Conservation (phyloP, 169 alveolate genomes). For the Eimeria brunetti region DNA sequence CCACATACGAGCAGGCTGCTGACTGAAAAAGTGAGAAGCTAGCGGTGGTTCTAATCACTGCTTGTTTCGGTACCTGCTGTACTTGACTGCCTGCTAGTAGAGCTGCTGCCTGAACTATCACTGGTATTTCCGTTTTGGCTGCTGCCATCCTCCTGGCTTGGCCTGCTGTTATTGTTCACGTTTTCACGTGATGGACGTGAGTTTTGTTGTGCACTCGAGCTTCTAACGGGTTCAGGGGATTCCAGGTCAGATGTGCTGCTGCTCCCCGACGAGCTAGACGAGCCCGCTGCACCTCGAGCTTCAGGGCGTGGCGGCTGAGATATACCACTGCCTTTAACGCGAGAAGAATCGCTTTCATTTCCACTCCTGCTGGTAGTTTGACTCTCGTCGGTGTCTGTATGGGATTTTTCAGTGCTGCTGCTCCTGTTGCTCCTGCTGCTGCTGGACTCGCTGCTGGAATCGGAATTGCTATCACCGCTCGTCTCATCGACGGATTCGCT, state of each 20-base stretch:
- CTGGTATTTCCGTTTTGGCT: not conserved
- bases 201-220: not conserved
- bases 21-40: not conserved
- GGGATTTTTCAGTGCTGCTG: not conserved
- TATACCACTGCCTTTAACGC: not conserved
- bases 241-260: slow-evolving; percentile 15
- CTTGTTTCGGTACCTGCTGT: not conserved
- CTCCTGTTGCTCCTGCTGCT: slow-evolving; percentile 16
- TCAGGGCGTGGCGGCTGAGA: not conserved
- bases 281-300: not conserved
- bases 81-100: slow-evolving; percentile 26
- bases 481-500: not conserved
- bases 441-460: slow-evolving; percentile 18
- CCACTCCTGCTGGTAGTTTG: not conserved
- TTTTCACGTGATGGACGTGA: not conserved
- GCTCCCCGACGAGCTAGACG: slow-evolving; percentile 17
- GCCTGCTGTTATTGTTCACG: not conserved
- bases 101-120: slow-evolving; percentile 3
- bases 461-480: not conserved
- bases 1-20: not conserved
- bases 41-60: not conserved
- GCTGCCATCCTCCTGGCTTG: slow-evolving; percentile 1
- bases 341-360: not conserved
- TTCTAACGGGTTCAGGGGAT: not conserved
- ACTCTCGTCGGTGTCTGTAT: not conserved